Evolutionary conservation across 1,139 yeast genomes (phyloP), one percentile per base, ranked within the genome.

Genomic region (Yamadazyma songkhlaensis): DNA sequence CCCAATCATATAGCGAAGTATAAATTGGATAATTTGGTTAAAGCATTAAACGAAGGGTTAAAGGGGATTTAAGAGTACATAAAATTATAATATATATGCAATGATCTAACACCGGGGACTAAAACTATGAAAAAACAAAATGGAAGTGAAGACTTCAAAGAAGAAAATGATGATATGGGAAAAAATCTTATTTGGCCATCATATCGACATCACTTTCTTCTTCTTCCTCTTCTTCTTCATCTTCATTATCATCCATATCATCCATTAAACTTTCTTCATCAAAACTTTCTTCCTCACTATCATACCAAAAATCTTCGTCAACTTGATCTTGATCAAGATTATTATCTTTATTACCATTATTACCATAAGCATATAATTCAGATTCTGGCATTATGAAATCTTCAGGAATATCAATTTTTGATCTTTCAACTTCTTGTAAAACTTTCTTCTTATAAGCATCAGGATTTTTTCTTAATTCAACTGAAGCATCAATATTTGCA

Each of bases 401-500:
- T 38, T 74, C 77, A 13, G 97, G 98, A 40, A 90, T 85, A 58
- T 88, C 90, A 41, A 77, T 77, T 57, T 82, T 84, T 29, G 95
- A 84, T 49, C 87, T 76, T 47, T 82, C 88, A 31, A 92, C 97
- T 55, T 88, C 97, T 50, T 79, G 78, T 44, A 75, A 72, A 6
- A 90, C 95, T 57, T 85, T 80, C 58, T 79, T 81, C 57, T 80
- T 80, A 64, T 88, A 92, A 39, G 80, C 84, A 23, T 82, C 89
- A 15, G 86, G 83, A 62, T 85, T 81, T 56, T 87, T 87, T 53
- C 95, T 75, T 77, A 88, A 89, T 53, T 87, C 89, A 21, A 90
- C 89, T 17, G 96, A 88, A 8, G 98, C 98, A 58, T 92, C 97
- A 35, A 92, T 92, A 59, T 92, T 92, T 6, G 98, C 98, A 4